Base-by-base conservation (phyloP, 2,329 filamentous ascomycete genomes). In the Tolypocladium amazonense region DNA sequence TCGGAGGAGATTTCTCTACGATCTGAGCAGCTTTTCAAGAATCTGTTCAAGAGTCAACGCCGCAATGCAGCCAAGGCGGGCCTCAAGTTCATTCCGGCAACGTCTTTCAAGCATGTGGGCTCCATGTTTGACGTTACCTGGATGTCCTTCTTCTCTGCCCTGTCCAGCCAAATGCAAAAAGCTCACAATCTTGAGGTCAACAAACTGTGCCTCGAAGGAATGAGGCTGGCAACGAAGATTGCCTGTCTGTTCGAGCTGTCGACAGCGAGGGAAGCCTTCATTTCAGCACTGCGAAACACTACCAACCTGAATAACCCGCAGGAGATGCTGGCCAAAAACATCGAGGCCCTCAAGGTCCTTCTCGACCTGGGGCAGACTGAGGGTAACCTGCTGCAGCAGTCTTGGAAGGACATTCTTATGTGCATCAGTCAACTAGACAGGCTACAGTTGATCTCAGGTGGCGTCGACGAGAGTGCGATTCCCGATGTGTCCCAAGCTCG, bases 101-200 rank as follows among this genome's bases (percentile, higher is more conserved):
- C 91, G 1, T 97, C 92, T 0, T 92, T 91, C 71, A 93, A 91
- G 67, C 94, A 99, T 72, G 89, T 97, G 56, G 94, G 94, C 0
- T 92, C 94, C 0, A 99, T 99, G 94, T 97, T 99, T 70, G 92
- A 96, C 68, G 92, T 96, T 30, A 95, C 92, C 0, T 99, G 94
- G 94, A 99, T 97, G 93, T 96, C 93, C 12, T 95, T 97, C 73
- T 88, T 99, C 69, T 97, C 93, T 6, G 92, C 92, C 0, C 81
- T 99, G 33, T 97, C 93, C 1, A 92, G 90, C 57, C 90, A 95
- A 66, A 92, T 94, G 71, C 94, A 97, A 67, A 92, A 96, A 70
- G 89, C 90, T 0, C 90, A 96, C 66, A 97, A 97, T 68, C 79
- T 96, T 5, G 92, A 97, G 65, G 90, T 94, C 20, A 92, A 97